A percentile compares a stretch with the other conserved stretches of the same genome.
phyloP scores from a whole-genome alignment of 305 asterid genomes.

The Fraxinus floribunda region DNA sequence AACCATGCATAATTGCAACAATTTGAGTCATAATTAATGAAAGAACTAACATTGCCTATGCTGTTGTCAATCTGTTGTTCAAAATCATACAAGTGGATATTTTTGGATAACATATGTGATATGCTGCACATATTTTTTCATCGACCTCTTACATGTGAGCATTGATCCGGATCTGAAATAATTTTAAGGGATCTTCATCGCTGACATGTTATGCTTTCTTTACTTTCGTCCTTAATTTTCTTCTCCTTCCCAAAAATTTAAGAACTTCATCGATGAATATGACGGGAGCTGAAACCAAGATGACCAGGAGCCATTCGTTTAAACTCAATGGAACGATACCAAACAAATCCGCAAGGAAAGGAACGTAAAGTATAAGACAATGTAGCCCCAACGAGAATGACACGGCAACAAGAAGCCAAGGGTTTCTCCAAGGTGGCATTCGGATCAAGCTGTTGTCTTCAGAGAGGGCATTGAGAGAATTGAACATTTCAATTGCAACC shows the following conservation, averaged over 20 bases:
- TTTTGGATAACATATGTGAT: not conserved
- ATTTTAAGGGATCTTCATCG: not conserved
- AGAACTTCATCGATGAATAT: constrained; percentile 74
- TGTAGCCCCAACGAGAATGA: constrained; percentile 66
- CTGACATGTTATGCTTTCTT: constrained; percentile 39
- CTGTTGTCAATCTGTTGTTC: not conserved
- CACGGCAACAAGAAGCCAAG: constrained; percentile 87
- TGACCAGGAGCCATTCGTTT: constrained; percentile 74
- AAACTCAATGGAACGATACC: constrained; percentile 68
- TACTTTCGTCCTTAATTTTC: constrained; percentile 41
- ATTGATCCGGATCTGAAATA: not conserved
- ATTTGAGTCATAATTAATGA: not conserved
- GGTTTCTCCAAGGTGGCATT: constrained; percentile 97
- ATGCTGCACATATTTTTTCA: not conserved
- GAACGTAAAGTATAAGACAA: constrained; percentile 75
- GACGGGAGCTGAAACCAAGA: constrained; percentile 70
- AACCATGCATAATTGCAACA: not conserved
- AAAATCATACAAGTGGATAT: no score
- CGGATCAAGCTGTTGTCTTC: constrained; percentile 79
- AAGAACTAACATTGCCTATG: not conserved
- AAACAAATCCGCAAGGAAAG: constrained; percentile 70
- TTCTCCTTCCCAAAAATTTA: constrained; percentile 72
- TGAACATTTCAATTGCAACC: constrained; percentile 88
- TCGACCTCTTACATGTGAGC: not conserved
- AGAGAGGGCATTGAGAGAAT: constrained; percentile 84